phyloP scores from a whole-genome alignment of 768 basidiomycete genomes.

The Lentinula lateritia region DNA sequence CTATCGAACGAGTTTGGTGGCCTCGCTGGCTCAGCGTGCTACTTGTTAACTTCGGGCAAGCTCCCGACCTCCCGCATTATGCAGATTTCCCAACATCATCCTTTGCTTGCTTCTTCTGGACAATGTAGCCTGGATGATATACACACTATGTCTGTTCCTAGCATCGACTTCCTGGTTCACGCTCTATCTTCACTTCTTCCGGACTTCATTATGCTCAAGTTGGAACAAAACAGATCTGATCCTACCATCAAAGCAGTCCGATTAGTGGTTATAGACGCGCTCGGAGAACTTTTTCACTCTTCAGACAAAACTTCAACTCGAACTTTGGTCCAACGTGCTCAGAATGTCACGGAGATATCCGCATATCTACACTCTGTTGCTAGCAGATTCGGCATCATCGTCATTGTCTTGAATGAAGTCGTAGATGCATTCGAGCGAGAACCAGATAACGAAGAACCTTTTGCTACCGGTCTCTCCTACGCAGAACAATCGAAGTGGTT shows the following conservation, averaged over 20 bases:
- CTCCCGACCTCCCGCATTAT: conserved; percentile 65
- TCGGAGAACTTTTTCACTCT: conserved; percentile 80
- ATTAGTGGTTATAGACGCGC: conserved; percentile 81
- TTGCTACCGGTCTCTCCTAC: conserved; percentile 47
- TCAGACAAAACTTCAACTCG: conserved; percentile 50
- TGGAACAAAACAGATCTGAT: conserved; percentile 13
- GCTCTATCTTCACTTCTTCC: conserved; percentile 54
- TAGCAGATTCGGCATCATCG: conserved; percentile 52
- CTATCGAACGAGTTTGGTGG: conserved; percentile 53
- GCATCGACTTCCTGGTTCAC: conserved; percentile 47
- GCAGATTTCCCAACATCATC: conserved; percentile 55
- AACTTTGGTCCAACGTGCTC: conserved; percentile 69
- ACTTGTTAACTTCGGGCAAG: conserved; percentile 66
- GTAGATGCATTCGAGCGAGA: conserved; percentile 61
- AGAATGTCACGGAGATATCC: conserved; percentile 62
- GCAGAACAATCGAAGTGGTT: conserved; percentile 76
- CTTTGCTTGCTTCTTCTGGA: conserved; percentile 32
- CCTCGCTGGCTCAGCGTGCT: conserved; percentile 64
- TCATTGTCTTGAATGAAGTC: conserved; percentile 89
- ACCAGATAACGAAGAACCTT: conserved; percentile 15
- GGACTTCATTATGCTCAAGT: conserved; percentile 29
- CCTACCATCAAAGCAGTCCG: conserved; percentile 52
- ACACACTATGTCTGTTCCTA: conserved; percentile 55
- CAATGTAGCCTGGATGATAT: conserved; percentile 46
- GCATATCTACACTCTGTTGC: conserved; percentile 69